Base-by-base conservation (phyloP, 306 rosid genomes). In the Fagus crenata region DNA sequence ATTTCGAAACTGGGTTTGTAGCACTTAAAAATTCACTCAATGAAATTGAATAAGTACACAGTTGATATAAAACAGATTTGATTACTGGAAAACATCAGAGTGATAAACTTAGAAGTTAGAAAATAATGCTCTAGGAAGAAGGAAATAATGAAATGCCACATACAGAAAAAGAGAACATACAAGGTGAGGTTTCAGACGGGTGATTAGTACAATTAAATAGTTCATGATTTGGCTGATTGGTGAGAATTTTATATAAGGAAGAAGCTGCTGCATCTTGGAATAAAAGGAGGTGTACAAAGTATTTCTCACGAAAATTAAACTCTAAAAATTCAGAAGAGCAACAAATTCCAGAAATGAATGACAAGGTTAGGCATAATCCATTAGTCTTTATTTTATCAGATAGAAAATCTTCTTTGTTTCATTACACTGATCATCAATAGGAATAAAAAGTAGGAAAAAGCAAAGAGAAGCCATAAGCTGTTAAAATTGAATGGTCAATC, bases 81-180 rank as follows among this genome's bases (percentile, higher is more conserved):
- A 63, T 37, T 22, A 36, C 58, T 49, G 49, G 73, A 70, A 74
- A 67, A 64, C n/a, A 55, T 76, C 56, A 60, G n/a, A 80, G 42
- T 64, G 42, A 49, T 54, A 31, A 53, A 80, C 67, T 79, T 55
- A 1, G n/a, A 53, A 80, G 61, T 79, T 55, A 1, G n/a, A 55
- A 78, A 53, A 58, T 67, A 59, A 42, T 43, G 32, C 68, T 74
- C 55, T 67, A 54, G 53, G 67, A 72, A 82, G 82, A 71, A 73
- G n/a, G 17, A 14, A 55, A 40, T 31, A 22, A 28, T 17, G 5
- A 13, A 31, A 32, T 6, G 22, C 1, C n/a, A 69, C 35, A 15
- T 14, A 56, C 54, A 4, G 12, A 4, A 53, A 46, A 13, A 7
- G 2, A 67, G 69, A 36, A 35, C 43, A 0, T 32, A 28, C 18